Conservation (phyloP, 139 green algal species). For the Tetradesmus obliquus region DNA sequence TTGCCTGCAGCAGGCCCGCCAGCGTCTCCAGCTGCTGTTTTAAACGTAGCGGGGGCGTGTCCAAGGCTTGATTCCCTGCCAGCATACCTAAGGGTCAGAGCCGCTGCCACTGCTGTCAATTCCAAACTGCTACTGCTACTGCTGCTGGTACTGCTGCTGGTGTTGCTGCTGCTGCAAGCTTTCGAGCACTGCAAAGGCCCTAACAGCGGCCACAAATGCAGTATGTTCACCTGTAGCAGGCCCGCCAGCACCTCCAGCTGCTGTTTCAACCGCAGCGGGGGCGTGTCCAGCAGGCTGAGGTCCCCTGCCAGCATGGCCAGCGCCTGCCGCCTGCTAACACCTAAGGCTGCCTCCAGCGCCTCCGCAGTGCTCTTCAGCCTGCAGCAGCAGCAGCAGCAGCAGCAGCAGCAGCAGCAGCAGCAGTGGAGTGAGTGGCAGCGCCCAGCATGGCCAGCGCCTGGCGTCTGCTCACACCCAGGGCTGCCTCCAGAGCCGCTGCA, state of each 20-base stretch:
- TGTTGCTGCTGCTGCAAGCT: not conserved
- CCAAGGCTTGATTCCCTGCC: constrained; percentile 9
- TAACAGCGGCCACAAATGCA: not conserved
- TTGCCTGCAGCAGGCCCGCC: not conserved
- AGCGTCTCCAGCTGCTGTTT: constrained; percentile 24
- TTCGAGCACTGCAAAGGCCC: not conserved
- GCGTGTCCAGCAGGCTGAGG: constrained; percentile 35
- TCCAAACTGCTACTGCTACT: not conserved
- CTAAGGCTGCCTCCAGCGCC: not conserved
- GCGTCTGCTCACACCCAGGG: not conserved
- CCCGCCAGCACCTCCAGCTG: not conserved
- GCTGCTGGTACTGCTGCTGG: not conserved
- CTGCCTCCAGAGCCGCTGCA: not conserved
- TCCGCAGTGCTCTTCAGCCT: constrained; percentile 26
- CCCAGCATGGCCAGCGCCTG: constrained; percentile 10
- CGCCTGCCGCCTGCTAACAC: not conserved
- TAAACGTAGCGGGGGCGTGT: constrained; percentile 22
- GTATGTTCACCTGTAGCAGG: not conserved
- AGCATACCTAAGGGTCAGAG: not conserved
- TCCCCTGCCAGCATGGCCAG: constrained; percentile 20
- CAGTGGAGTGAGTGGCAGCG: not conserved
- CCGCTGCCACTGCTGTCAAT: not conserved
- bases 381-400: not conserved
- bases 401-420: not conserved
- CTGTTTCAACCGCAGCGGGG: constrained; percentile 16